Evolutionary conservation across 73 alveolate species (phyloP).

Genomic region (Uronychia setigera): DNA sequence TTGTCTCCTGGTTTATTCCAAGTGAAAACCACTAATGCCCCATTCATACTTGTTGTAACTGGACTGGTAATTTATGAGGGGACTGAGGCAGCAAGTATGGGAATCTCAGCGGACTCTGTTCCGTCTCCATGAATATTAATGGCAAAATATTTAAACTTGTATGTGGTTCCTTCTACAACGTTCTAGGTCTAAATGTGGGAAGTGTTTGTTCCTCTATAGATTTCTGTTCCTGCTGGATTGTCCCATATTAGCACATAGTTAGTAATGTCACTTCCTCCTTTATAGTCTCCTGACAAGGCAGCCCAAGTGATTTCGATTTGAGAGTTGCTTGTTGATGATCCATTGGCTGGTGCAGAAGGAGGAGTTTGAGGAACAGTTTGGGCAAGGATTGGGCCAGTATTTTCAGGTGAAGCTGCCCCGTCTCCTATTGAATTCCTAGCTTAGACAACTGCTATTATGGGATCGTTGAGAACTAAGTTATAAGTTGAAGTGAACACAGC

Average conservation of each 20-base stretch:
- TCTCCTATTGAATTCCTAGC: conserved; percentile 43
- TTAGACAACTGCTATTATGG: conserved; percentile 25
- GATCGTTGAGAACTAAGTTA: not conserved
- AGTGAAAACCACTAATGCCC: not conserved
- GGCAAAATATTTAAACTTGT: conserved; percentile 29
- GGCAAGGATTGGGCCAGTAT: no score
- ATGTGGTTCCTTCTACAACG: conserved; percentile 24
- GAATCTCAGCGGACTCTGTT: conserved; percentile 3
- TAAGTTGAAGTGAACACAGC: conserved; percentile 34
- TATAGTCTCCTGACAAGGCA: conserved; percentile 36
- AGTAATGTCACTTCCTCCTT: conserved; percentile 25
- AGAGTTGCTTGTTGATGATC: conserved; percentile 18
- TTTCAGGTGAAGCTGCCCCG: conserved; percentile 18
- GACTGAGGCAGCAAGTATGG: conserved; percentile 3
- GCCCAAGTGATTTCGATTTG: not conserved
- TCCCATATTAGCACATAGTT: conserved; percentile 25
- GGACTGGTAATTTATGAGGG: conserved; percentile 15
- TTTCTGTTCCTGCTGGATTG: conserved; percentile 11
- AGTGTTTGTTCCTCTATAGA: not conserved
- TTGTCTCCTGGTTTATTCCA: not conserved
- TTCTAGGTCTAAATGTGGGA: not conserved
- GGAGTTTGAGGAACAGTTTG: conserved; percentile 34
- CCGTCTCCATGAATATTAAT: conserved; percentile 43
- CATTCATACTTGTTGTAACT: not conserved
- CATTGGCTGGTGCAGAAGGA: conserved; percentile 26